Base-by-base conservation (phyloP, 495 filamentous ascomycete species). In the Daldinia vernicosa region DNA sequence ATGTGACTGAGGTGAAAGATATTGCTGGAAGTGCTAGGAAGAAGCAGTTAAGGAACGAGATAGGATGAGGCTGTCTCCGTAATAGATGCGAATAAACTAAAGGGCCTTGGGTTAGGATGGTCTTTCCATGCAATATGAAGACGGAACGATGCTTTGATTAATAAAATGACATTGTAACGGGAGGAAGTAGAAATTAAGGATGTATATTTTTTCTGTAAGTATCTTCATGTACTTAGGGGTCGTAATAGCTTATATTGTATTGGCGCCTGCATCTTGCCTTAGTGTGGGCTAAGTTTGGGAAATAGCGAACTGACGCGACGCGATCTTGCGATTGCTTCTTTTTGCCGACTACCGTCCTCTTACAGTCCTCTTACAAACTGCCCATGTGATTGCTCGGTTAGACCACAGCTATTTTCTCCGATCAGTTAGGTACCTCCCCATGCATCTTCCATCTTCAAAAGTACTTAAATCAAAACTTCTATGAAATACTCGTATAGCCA, bases 141-240 rank as follows among this genome's bases (percentile, higher is more conserved):
- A 56, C 27, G 50, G 50, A n/a, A 53, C 24, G 50, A 53, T 27
- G 50, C 50, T 53, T 28, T 28, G 24, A 53, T 53, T 53, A 53
- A 53, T 53, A 30, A 28, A 53, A 53, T 27, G 27, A n/a, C 14
- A 55, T 53, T 55, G 35, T 33, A 40, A 61, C 24, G 54, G 55
- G 15, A 63, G 39, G 65, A 69, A 65, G 60, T 56, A 55, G 50
- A 50, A 51, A 60, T 47, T 51, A 53, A 54, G 40, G n/a, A 60
- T 65, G 33, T 37, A 27, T 47, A 63, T 54, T 30, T 67, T 54
- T 30, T 67, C 35, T 52, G 26, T n/a, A 26, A 14, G 24, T 52
- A 22, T 28, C 24, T 30, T 6, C 6, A 52, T 12, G 50, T 28
- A 52, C 11, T 17, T 27, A 15, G 19, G 15, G 50, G 50, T 68